Evolutionary conservation across 2,329 filamentous ascomycete species (phyloP).

Genomic region (Venturia oleaginea): DNA sequence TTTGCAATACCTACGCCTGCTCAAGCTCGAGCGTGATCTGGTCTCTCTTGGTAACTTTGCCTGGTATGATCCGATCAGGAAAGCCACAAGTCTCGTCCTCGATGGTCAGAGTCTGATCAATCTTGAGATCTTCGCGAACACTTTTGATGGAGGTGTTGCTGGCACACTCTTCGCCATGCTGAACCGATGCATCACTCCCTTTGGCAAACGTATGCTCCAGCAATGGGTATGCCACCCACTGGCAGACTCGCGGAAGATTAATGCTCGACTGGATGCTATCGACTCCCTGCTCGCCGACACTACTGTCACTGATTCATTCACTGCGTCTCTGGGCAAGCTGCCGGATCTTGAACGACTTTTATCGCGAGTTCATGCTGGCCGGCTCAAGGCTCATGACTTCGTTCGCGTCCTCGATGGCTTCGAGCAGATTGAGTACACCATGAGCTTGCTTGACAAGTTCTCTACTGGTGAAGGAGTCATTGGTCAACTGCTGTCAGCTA

Average conservation of each 20-base stretch:
- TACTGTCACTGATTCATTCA: constrained; percentile 75
- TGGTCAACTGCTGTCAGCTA: constrained; percentile 68
- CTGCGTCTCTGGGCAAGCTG: constrained; percentile 78
- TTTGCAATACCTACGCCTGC: constrained; percentile 68
- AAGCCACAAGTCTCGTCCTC: constrained; percentile 77
- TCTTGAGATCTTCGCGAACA: constrained; percentile 93
- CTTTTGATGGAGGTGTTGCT: constrained; percentile 71
- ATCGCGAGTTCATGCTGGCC: constrained; percentile 84
- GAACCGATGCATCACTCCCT: constrained; percentile 91
- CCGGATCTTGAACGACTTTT: constrained; percentile 91
- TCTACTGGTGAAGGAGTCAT: constrained; percentile 75
- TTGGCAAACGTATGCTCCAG: constrained; percentile 90
- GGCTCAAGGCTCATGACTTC: constrained; percentile 87
- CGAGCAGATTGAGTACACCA: constrained; percentile 94
- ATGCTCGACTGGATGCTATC: constrained; percentile 87
- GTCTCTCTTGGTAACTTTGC: constrained; percentile 86
- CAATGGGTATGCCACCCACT: constrained; percentile 97
- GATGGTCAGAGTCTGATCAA: constrained; percentile 97
- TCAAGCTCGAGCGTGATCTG: constrained; percentile 83
- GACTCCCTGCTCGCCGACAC: constrained; percentile 82
- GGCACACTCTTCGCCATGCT: constrained; percentile 86
- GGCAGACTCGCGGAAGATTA: constrained; percentile 78
- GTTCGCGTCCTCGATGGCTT: constrained; percentile 90
- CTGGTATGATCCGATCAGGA: constrained; percentile 87
- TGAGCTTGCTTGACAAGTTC: constrained; percentile 66